Base-by-base conservation (phyloP, 371 early-diverging fungal genomes). In the Apophysomyces sp. region DNA sequence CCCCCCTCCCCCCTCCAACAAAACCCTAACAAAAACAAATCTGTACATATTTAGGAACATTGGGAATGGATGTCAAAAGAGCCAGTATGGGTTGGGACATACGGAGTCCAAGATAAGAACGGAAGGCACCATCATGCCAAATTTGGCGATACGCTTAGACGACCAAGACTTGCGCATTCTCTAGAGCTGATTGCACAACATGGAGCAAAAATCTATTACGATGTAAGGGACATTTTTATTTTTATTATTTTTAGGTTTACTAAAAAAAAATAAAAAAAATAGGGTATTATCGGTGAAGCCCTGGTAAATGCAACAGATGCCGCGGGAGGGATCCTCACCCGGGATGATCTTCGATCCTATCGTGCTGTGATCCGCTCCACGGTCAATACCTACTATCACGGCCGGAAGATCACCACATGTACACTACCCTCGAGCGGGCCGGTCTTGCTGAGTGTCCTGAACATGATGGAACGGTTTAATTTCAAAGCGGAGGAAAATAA, bases 131-230 rank as follows among this genome's bases (percentile, higher is more conserved):
- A 9, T 5, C 49, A 9, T 0, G 66, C 88, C 4, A 63, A 63
- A 44, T 80, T 82, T 61, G 97, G 96, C 3, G 92, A 96, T 15
- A 63, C 77, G 11, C 80, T 99, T 56, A 77, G 77, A 40, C 82
- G 98, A 7, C 73, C 82, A 12, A 87, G 78, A 24, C 82, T 91
- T 15, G 98, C 95, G 0, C 62, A 84, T 44, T 97, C 99, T 0
- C 75, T 99, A 31, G 84, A 91, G 66, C 72, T 57, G 4, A 81
- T 99, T 41, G 89, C 95, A 0, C 67, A 75, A n/a, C 69, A 95
- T 51, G 99, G 99, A 0, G 77, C 93, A 0, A 72, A 86, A 62
- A 87, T 80, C 8, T 99, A 99, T 75, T 99, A 99, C 72, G 77
- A 69, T 55, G 86, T 84, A 72, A 41, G 27, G 2, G 15, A 60